Percentiles rank a stretch among this genome's conserved stretches.
phyloP scores from a whole-genome alignment of 2,329 filamentous ascomycete species.

The Fusarium equiseti region DNA sequence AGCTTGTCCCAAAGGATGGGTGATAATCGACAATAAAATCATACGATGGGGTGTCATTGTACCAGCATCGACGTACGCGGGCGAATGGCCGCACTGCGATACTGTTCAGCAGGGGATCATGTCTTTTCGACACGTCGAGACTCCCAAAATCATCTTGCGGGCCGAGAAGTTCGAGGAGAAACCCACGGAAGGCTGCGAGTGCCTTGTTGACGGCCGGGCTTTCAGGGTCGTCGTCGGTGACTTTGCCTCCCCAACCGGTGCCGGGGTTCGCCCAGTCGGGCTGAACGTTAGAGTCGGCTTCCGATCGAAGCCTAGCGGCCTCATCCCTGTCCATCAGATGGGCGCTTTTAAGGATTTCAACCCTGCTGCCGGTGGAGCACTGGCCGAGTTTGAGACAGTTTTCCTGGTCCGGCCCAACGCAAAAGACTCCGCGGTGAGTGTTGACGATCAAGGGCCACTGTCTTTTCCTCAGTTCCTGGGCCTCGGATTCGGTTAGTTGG shows the following conservation, averaged over 20 bases:
- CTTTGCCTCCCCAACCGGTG: constrained; percentile 1
- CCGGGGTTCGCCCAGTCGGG: neutral
- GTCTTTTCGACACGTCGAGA: neutral
- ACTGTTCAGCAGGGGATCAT: neutral
- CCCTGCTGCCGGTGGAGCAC: constrained; percentile 5
- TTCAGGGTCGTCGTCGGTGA: neutral
- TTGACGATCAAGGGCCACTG: constrained; percentile 4
- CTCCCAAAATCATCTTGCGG: neutral
- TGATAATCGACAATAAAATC: constrained; percentile 5
- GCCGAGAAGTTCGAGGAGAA: neutral
- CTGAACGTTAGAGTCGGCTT: neutral
- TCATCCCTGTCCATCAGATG: neutral
- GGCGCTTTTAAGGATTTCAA: constrained; percentile 1
- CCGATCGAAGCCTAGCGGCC: neutral
- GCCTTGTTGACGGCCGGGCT: neutral
- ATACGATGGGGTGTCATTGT: constrained; percentile 3
- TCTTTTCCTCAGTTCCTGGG: neutral
- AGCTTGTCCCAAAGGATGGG: neutral
- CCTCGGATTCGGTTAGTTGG: neutral
- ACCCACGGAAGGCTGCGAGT: neutral
- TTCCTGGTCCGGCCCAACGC: neutral
- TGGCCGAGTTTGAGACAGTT: constrained; percentile 4
- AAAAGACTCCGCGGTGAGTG: constrained; percentile 3
- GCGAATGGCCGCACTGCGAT: neutral
- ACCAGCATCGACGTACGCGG: neutral